phyloP scores from a whole-genome alignment of 805 yeast genomes.

The Candida boleticola region DNA sequence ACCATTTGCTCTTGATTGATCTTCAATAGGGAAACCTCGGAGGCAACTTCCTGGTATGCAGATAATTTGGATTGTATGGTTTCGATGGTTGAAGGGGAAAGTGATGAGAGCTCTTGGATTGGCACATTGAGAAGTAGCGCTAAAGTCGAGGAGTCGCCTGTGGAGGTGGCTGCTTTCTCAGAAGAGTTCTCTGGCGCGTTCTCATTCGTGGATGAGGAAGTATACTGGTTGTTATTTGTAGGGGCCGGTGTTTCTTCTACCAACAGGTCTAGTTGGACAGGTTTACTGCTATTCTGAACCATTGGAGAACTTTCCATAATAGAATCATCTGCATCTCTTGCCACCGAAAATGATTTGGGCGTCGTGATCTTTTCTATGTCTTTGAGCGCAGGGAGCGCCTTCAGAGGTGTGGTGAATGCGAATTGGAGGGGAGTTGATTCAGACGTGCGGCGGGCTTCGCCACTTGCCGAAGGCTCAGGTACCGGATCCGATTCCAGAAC shows the following conservation, averaged over 20 bases:
- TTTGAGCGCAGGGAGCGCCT: conserved; percentile 40
- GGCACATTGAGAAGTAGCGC: background rate
- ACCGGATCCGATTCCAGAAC: background rate
- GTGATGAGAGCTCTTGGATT: background rate
- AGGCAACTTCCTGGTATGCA: conserved; percentile 26
- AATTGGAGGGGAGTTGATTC: conserved; percentile 15
- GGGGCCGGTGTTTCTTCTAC: background rate
- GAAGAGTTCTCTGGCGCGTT: background rate
- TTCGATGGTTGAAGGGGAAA: conserved; percentile 12
- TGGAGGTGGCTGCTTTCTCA: background rate
- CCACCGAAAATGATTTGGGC: conserved; percentile 41
- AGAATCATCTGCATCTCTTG: conserved; percentile 25
- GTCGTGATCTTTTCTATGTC: conserved; percentile 41
- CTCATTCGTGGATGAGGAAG: background rate
- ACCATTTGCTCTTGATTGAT: conserved; percentile 33
- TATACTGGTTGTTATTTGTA: background rate
- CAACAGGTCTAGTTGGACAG: background rate
- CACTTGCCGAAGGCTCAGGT: background rate
- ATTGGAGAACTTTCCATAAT: conserved; percentile 1
- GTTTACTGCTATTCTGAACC: background rate
- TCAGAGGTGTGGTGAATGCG: conserved; percentile 36
- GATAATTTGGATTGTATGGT: conserved; percentile 23
- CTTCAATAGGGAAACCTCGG: conserved; percentile 30
- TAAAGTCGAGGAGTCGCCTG: background rate
- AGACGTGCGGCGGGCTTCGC: background rate